phyloP scores from a whole-genome alignment of 108 stramenopile species.

The Discostella stelligeroides region DNA sequence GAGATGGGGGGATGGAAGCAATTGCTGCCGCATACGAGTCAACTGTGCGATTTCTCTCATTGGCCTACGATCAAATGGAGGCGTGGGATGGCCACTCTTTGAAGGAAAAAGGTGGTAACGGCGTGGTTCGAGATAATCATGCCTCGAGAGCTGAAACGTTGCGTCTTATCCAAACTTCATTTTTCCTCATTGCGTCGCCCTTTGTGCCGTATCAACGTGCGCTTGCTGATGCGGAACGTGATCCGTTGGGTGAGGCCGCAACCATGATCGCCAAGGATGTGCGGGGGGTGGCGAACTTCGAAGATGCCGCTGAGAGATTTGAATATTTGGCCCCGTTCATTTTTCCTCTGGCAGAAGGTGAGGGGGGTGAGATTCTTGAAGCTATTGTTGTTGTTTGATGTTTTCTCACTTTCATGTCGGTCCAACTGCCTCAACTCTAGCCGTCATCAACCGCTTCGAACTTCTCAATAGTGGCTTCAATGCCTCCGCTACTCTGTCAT shows the following conservation, averaged over 20 bases:
- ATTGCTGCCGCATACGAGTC: constrained; percentile 78
- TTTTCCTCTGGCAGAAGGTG: constrained; percentile 71
- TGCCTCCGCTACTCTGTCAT: constrained; percentile 44
- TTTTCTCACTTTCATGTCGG: not conserved
- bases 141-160: constrained; percentile 24
- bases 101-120: not conserved
- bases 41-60: constrained; percentile 77
- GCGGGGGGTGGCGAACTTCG: constrained; percentile 51
- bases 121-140: no score
- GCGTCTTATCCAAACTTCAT: constrained; percentile 52
- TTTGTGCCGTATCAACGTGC: constrained; percentile 66
- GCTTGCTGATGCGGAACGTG: constrained; percentile 64
- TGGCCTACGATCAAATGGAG: constrained; percentile 81
- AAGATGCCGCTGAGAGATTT: constrained; percentile 66
- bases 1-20: constrained; percentile 59
- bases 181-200: constrained; percentile 68
- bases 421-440: constrained; percentile 1
- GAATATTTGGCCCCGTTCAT: constrained; percentile 69
- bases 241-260: constrained; percentile 59
- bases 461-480: constrained; percentile 79
- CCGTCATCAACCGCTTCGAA: constrained; percentile 71
- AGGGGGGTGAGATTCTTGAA: not conserved
- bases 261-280: constrained; percentile 65
- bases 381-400: not conserved
- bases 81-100: constrained; percentile 55